Evolutionary conservation across 805 yeast genomes (phyloP).

Genomic region (Scheffersomyces coipomensis): DNA sequence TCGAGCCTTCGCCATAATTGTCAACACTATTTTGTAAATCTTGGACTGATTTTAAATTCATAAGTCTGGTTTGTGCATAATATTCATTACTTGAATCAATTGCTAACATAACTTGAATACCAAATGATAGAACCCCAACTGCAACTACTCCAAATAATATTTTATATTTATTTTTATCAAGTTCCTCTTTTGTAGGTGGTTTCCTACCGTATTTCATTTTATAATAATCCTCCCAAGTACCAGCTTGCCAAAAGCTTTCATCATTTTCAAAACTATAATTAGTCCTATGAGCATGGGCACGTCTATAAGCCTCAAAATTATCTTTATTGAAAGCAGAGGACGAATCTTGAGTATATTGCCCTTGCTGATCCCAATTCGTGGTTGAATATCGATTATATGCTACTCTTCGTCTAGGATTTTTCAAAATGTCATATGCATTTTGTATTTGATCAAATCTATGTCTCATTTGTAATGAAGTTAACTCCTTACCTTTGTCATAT

Average conservation of each 20-base stretch:
- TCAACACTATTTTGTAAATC: constrained; percentile 25
- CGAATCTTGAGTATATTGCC: constrained; percentile 11
- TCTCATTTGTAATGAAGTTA: constrained; percentile 32
- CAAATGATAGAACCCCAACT: constrained; percentile 28
- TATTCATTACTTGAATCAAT: constrained; percentile 31
- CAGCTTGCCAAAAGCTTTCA: constrained; percentile 58
- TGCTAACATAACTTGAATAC: constrained; percentile 37
- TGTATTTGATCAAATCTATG: constrained; percentile 29
- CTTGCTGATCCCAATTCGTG: constrained; percentile 23
- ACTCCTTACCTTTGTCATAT: constrained; percentile 21
- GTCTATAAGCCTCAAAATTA: constrained; percentile 31
- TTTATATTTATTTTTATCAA: constrained; percentile 42
- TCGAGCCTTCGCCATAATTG: constrained; percentile 25
- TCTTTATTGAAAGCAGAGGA: constrained; percentile 12
- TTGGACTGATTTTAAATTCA: constrained; percentile 26
- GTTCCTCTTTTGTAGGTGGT: constrained; percentile 41
- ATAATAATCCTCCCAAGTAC: constrained; percentile 65
- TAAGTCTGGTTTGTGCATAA: constrained; percentile 19
- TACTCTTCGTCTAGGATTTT: constrained; percentile 47
- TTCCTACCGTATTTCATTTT: constrained; percentile 33
- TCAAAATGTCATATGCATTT: constrained; percentile 40
- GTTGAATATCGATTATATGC: constrained; percentile 25
- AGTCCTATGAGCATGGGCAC: constrained; percentile 38
- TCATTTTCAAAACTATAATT: constrained; percentile 28
- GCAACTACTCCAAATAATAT: constrained; percentile 34